These are phyloP conservation scores for Candida ovalis DNA, from an alignment of 805 yeast genomes.

Conservation along the genomic window DNA sequence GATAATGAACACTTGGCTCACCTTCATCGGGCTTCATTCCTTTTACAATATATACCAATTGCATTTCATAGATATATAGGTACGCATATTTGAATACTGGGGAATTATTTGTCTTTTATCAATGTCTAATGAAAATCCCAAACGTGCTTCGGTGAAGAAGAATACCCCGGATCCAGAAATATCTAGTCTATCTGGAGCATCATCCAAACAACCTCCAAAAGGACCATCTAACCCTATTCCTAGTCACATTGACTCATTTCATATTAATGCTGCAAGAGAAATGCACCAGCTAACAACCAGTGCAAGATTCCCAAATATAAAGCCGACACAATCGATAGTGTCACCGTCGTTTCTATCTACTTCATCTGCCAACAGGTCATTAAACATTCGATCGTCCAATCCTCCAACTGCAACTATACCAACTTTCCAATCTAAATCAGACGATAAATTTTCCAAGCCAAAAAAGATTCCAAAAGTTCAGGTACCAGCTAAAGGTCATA, in stretches of 20 bases:
- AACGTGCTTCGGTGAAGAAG: background rate
- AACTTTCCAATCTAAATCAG: background rate
- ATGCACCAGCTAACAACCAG: conserved; percentile 50
- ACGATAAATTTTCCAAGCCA: background rate
- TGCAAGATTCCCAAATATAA: conserved; percentile 32
- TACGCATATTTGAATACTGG: background rate
- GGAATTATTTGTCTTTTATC: background rate
- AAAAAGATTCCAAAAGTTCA: background rate
- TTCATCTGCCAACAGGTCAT: background rate
- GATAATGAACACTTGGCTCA: no score
- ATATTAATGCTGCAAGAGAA: conserved; percentile 59
- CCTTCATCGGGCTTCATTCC: no score
- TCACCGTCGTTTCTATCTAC: background rate
- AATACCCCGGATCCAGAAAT: background rate
- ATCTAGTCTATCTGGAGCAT: background rate
- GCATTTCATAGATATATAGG: no score
- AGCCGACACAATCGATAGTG: background rate
- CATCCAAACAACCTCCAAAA: background rate
- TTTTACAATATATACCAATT: no score
- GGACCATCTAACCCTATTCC: conserved; percentile 5
- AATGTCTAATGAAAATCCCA: background rate
- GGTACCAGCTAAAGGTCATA: conserved; percentile 20
- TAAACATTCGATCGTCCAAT: background rate
- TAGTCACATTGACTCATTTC: conserved; percentile 49
- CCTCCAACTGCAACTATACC: conserved; percentile 4